Evolutionary conservation across 805 yeast genomes (phyloP).

Genomic region (Wickerhamomyces xylosicus): DNA sequence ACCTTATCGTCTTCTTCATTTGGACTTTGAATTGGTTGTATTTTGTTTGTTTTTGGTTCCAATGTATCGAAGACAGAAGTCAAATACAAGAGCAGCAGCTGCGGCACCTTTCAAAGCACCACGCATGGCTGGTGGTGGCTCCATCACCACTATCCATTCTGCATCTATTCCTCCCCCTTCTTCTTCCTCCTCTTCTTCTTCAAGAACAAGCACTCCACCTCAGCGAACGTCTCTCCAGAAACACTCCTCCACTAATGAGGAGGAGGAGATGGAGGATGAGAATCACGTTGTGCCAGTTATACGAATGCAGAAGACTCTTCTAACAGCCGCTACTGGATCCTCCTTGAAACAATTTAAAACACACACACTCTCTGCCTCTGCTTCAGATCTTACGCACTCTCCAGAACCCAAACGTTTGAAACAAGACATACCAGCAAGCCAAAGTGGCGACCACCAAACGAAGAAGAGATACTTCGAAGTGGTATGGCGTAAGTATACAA

Average conservation of each 20-base stretch:
- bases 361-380: no score
- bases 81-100: background rate
- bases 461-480: slow-evolving; percentile 13
- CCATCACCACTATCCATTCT: background rate
- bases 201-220: background rate
- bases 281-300: background rate
- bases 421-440: no score
- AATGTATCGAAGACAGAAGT: background rate
- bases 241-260: background rate
- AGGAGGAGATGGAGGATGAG: background rate
- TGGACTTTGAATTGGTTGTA: no score
- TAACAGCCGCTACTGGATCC: no score
- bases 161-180: slow-evolving; percentile 1
- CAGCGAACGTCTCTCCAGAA: background rate
- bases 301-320: no score
- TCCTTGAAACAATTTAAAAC: no score
- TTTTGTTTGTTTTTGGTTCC: no score
- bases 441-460: background rate
- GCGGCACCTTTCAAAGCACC: slow-evolving; percentile 11
- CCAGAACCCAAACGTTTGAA: no score
- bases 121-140: slow-evolving; percentile 4
- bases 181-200: background rate
- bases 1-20: no score
- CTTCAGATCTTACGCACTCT: no score
- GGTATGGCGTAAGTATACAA: slow-evolving; percentile 48